These are phyloP conservation scores for Phaeodactylum tricornutum DNA, from an alignment of 108 stramenopile genomes.

Conservation along the genomic window DNA sequence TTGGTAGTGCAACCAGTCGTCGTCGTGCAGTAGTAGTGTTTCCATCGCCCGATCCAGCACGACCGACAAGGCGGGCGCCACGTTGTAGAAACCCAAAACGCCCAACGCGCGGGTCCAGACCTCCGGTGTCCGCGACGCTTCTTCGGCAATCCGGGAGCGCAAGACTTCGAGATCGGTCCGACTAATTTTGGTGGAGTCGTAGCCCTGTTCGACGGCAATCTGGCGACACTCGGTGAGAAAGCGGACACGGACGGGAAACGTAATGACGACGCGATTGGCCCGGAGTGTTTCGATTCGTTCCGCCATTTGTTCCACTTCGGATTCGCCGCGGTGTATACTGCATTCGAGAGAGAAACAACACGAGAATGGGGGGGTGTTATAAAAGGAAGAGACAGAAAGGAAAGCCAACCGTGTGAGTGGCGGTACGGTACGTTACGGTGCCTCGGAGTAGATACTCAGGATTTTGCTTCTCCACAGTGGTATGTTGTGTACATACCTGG, in stretches of 20 bases:
- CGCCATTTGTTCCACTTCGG: constrained; percentile 12
- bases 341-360: no score
- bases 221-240: constrained; percentile 28
- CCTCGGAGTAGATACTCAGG: no score
- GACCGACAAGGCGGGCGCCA: not conserved
- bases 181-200: constrained; percentile 1
- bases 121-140: no score
- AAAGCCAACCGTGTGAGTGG: no score
- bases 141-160: constrained; percentile 9
- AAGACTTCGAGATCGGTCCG: constrained; percentile 2
- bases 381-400: no score
- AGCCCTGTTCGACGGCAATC: constrained; percentile 7
- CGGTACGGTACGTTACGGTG: no score
- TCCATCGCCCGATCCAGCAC: constrained; percentile 2
- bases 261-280: constrained; percentile 24
- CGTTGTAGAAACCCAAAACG: not conserved
- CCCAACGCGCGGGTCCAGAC: no score
- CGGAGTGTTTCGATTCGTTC: constrained; percentile 23
- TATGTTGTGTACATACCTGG: no score
- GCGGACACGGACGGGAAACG: constrained; percentile 13
- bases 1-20: constrained; percentile 35
- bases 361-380: no score
- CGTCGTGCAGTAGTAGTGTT: constrained; percentile 8
- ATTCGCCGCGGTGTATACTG: not conserved
- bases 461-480: no score